Base-by-base conservation (phyloP, 345 rosid species). In the Bruguiera sexangula region DNA sequence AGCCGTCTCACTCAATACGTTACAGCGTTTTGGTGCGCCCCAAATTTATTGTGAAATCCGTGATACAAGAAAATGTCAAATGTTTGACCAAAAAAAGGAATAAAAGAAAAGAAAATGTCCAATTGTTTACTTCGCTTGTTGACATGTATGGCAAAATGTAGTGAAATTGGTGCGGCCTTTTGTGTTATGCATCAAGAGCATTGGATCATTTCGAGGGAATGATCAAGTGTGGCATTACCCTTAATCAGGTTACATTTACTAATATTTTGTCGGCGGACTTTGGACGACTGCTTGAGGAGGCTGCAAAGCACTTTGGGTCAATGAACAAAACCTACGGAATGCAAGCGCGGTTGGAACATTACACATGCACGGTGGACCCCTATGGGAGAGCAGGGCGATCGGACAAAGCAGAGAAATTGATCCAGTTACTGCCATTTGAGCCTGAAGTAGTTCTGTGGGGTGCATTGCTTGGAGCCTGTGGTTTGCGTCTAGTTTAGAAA, bases 331-430 rank as follows among this genome's bases (percentile, higher is more conserved):
- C 69, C 68, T 60, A 77, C 59, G 84, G 82, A 70, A 80, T 84
- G 58, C 60, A 27, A 48, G 73, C 84, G 34, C 85, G 73, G 60
- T 59, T 77, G 51, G 86, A 83, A 79, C 88, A 88, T 82, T 88
- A 81, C 64, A 85, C 86, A 37, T 86, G 89, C 75, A 88, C 79
- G 87, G 84, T 86, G 57, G 85, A 88, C 71, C 68, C 79, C 7
- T 81, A 83, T 53, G 84, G 85, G 37, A 77, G 82, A 62, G 82
- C 86, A 22, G 85, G 85, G 62, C 63, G 73, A 51, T 78, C 79
- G 21, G 81, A 78, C 67, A 83, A 83, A 78, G 85, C 85, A 69
- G 84, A 82, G 77, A 75, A 70, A 55, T n/a, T 82, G 66, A 82
- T 83, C 19, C 79, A 76, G 69, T 73, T 57, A 55, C 84, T 83